phyloP scores from a whole-genome alignment of 495 filamentous ascomycete genomes.

The Penicillium subrubescens region DNA sequence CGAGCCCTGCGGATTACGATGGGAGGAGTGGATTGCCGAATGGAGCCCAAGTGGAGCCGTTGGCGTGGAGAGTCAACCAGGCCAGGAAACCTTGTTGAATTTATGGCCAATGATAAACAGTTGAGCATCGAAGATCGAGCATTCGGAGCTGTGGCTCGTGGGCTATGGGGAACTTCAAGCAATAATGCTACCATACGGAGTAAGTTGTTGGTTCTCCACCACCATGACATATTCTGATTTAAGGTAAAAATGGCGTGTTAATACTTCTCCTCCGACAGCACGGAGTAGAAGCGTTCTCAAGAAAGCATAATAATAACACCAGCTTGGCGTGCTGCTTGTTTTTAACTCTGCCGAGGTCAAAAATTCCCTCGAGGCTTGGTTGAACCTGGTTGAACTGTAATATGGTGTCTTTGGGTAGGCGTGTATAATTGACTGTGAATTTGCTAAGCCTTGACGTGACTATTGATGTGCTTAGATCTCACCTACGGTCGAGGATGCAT shows the following conservation, averaged over 20 bases:
- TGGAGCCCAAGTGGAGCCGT: conserved; percentile 7
- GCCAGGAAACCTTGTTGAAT: conserved; percentile 8
- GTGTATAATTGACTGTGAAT: too few species aligned
- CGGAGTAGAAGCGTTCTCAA: background rate
- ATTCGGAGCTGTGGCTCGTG: background rate
- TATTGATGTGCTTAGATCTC: background rate
- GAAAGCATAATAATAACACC: background rate
- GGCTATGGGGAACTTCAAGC: background rate
- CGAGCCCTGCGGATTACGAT: conserved; percentile 7
- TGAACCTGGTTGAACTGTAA: background rate
- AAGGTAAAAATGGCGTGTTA: background rate
- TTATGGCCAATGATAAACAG: background rate
- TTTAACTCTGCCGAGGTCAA: background rate
- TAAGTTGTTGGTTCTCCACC: background rate
- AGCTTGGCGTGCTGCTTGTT: background rate
- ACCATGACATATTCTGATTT: background rate
- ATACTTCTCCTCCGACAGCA: background rate
- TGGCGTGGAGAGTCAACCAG: conserved; percentile 4
- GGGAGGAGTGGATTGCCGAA: background rate
- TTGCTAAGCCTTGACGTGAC: background rate
- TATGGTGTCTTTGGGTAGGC: too few species aligned
- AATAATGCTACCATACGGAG: background rate
- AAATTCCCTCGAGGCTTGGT: background rate
- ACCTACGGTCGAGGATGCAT: too few species aligned
- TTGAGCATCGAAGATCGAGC: background rate